A percentile compares a stretch with the other conserved stretches of the same genome.
These are phyloP conservation scores for Picea sitchensis DNA, from an alignment of 75 land plant genomes.

Conservation along the genomic window DNA sequence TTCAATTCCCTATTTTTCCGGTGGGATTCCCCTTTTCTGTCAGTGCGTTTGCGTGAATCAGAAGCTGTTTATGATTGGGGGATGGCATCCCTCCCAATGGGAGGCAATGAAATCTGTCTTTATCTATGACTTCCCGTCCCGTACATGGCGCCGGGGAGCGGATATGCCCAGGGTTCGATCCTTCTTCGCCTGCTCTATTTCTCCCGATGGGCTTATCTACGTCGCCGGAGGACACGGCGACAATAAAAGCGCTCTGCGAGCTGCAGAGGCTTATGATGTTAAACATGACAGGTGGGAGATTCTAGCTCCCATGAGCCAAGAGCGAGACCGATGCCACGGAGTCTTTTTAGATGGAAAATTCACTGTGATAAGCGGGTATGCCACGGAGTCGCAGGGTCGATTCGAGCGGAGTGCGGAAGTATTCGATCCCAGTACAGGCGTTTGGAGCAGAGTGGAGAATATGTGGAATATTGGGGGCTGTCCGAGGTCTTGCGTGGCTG, in stretches of 20 bases:
- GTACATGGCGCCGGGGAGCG: constrained; percentile 41
- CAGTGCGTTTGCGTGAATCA: constrained; percentile 28
- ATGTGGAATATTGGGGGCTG: constrained; percentile 24
- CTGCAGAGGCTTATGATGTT: constrained; percentile 46
- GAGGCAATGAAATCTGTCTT: constrained; percentile 23
- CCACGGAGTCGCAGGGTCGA: constrained; percentile 51
- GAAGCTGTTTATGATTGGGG: constrained; percentile 57
- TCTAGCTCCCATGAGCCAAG: constrained; percentile 48
- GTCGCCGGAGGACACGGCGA: constrained; percentile 82
- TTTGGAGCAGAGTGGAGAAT: constrained; percentile 44
- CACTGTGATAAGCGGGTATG: constrained; percentile 67
- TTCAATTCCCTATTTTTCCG: neutral
- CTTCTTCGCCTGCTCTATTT: constrained; percentile 52
- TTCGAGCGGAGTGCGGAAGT: constrained; percentile 44
- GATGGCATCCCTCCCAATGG: constrained; percentile 53
- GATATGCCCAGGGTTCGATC: constrained; percentile 43
- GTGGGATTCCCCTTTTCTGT: constrained; percentile 56
- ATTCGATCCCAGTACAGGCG: constrained; percentile 19
- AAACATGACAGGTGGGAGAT: constrained; percentile 38
- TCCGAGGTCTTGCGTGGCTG: neutral
- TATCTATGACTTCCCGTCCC: constrained; percentile 34
- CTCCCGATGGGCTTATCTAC: constrained; percentile 9
- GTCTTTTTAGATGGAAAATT: constrained; percentile 33
- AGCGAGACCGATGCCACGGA: constrained; percentile 67
- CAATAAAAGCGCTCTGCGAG: constrained; percentile 58